A percentile compares a stretch with the other conserved stretches of the same genome.
These are phyloP conservation scores for Pseudonectria foliicola DNA, from an alignment of 2,329 filamentous ascomycete species.

Conservation along the genomic window DNA sequence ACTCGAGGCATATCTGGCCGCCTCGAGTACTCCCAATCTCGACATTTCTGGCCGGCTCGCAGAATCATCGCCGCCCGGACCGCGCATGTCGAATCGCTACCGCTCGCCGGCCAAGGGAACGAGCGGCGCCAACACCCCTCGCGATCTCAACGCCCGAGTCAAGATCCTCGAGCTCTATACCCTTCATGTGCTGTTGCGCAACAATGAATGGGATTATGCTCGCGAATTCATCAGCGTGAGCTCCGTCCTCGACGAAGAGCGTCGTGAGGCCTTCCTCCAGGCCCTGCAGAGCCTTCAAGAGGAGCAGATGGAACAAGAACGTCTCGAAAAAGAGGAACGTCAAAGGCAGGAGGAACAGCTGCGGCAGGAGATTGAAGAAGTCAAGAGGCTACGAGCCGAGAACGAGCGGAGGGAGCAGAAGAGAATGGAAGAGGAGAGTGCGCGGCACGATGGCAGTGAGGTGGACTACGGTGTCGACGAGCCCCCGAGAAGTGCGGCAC, in stretches of 20 bases:
- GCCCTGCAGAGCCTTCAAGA: slow-evolving; percentile 79
- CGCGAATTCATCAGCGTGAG: slow-evolving; percentile 82
- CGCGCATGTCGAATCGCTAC: slow-evolving; percentile 30
- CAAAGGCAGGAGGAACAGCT: slow-evolving; percentile 50
- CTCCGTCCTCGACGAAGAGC: slow-evolving; percentile 85
- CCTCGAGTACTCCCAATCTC: slow-evolving; percentile 64
- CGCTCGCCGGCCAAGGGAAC: slow-evolving; percentile 40
- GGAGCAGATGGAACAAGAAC: slow-evolving; percentile 68
- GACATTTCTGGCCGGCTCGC: slow-evolving; percentile 62
- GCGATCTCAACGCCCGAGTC: slow-evolving; percentile 75
- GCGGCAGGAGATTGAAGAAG: slow-evolving; percentile 50
- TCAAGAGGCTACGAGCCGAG: slow-evolving; percentile 46
- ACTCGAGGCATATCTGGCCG: slow-evolving; percentile 82
- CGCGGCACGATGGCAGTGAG: slow-evolving; percentile 47
- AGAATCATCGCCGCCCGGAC: slow-evolving; percentile 32
- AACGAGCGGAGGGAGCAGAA: slow-evolving; percentile 50
- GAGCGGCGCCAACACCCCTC: slow-evolving; percentile 71
- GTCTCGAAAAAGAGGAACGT: slow-evolving; percentile 53
- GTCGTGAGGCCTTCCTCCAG: slow-evolving; percentile 79
- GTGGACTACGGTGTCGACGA: slow-evolving; percentile 64
- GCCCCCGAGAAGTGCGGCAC: slow-evolving; percentile 32
- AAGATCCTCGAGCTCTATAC: slow-evolving; percentile 95
- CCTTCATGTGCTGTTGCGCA: slow-evolving; percentile 85
- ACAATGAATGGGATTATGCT: slow-evolving; percentile 94
- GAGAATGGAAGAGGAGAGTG: slow-evolving; percentile 47